A percentile compares a stretch with the other conserved stretches of the same genome.
phyloP scores from a whole-genome alignment of 2,329 filamentous ascomycete species.

The Fusarium euwallaceae region DNA sequence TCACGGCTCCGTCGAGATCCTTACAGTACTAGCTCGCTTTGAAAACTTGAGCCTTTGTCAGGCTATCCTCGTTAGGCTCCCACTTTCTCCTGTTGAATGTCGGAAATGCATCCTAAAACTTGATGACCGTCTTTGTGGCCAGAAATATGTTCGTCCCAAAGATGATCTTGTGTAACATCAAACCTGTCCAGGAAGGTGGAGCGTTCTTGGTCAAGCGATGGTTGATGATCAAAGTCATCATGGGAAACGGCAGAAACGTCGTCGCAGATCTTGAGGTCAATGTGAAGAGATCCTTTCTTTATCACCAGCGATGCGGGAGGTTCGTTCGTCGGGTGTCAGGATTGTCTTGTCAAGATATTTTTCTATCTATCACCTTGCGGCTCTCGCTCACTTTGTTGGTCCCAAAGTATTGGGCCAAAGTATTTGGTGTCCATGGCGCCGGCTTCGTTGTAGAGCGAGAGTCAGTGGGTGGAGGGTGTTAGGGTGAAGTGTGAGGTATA shows the following conservation, averaged over 20 bases:
- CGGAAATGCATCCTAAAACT: background rate
- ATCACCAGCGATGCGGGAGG: background rate
- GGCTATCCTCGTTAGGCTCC: background rate
- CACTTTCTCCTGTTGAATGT: background rate
- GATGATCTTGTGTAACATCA: background rate
- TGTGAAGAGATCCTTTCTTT: background rate
- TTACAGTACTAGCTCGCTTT: background rate
- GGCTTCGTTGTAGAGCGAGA: background rate
- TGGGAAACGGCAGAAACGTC: background rate
- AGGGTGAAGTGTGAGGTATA: background rate
- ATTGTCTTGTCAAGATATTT: background rate
- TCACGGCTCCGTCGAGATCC: background rate
- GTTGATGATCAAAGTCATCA: background rate
- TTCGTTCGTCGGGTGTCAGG: background rate
- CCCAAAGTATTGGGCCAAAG: background rate
- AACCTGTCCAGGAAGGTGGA: background rate
- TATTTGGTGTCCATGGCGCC: background rate
- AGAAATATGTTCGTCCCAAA: background rate
- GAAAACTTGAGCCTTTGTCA: background rate
- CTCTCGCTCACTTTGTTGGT: background rate
- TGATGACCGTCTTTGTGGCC: background rate
- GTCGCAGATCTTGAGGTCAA: background rate
- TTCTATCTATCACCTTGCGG: background rate
- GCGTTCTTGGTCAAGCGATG: background rate
- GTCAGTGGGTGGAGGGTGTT: background rate